Evolutionary conservation across 306 rosid species (phyloP).

Genomic region (Pyrus communis): DNA sequence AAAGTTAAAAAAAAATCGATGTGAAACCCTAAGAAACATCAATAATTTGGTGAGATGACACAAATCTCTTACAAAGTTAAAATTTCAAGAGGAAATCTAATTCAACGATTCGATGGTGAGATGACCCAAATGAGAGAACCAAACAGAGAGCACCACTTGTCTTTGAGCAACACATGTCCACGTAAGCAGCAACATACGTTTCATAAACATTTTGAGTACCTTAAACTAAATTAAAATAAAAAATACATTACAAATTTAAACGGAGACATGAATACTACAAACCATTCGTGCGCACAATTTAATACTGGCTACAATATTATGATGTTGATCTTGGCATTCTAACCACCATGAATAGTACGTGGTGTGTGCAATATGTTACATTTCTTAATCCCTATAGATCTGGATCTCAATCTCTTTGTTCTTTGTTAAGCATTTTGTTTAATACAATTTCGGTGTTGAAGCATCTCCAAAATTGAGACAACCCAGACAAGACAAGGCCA

Average conservation of each 20-base stretch:
- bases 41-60: no score
- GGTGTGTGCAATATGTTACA: background rate
- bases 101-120: background rate
- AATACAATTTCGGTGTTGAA: background rate
- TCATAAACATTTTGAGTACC: conserved; percentile 1
- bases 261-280: conserved; percentile 7
- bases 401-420: conserved; percentile 25
- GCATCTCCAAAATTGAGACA: conserved; percentile 11
- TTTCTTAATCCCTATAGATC: conserved; percentile 1
- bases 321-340: conserved; percentile 17
- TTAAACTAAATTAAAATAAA: background rate
- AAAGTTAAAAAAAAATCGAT: background rate
- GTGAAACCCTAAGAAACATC: background rate
- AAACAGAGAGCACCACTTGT: background rate
- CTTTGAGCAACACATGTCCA: background rate
- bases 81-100: background rate
- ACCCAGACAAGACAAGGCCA: conserved; percentile 4
- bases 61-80: background rate
- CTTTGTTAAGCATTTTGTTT: background rate
- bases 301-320: background rate
- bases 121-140: background rate
- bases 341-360: background rate
- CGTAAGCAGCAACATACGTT: conserved; percentile 1
- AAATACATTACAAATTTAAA: background rate
- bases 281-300: conserved; percentile 29